Conservation (phyloP, 495 filamentous ascomycete species). For the Platismatia glauca region DNA sequence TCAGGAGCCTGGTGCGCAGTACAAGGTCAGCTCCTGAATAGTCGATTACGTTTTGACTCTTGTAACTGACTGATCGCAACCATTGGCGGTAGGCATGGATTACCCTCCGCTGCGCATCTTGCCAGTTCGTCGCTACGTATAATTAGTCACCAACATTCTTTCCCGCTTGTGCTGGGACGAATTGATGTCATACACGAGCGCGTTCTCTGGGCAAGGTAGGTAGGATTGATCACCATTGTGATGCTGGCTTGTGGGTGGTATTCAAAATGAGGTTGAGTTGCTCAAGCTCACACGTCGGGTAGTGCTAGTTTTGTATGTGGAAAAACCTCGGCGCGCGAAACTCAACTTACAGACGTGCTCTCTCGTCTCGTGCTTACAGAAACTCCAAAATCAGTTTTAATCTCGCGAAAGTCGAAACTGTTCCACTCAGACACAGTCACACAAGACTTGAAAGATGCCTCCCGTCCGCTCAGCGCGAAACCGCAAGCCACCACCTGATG, state of each 20-base stretch:
- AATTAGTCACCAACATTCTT: constrained; percentile 15
- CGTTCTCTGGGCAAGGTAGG: constrained; percentile 81
- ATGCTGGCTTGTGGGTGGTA: background rate
- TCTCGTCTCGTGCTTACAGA: no score
- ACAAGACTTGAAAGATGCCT: constrained; percentile 53
- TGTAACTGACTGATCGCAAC: constrained; percentile 63
- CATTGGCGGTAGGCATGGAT: constrained; percentile 83
- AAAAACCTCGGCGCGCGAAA: background rate
- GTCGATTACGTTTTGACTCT: background rate
- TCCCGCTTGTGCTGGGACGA: background rate
- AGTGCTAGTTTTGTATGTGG: background rate
- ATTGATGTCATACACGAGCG: constrained; percentile 65
- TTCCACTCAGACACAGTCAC: no score
- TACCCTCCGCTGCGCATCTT: constrained; percentile 73
- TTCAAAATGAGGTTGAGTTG: background rate
- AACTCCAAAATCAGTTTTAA: no score
- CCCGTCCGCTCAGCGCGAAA: constrained; percentile 67
- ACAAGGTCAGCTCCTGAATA: background rate
- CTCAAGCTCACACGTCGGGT: no score
- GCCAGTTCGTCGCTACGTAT: constrained; percentile 68
- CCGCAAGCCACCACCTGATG: constrained; percentile 86
- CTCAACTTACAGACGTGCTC: no score
- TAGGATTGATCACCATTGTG: constrained; percentile 77
- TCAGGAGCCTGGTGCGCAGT: constrained; percentile 65
- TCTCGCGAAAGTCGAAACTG: background rate